These are phyloP conservation scores for Boletales sp. DNA, from an alignment of 768 basidiomycete genomes.

Conservation along the genomic window DNA sequence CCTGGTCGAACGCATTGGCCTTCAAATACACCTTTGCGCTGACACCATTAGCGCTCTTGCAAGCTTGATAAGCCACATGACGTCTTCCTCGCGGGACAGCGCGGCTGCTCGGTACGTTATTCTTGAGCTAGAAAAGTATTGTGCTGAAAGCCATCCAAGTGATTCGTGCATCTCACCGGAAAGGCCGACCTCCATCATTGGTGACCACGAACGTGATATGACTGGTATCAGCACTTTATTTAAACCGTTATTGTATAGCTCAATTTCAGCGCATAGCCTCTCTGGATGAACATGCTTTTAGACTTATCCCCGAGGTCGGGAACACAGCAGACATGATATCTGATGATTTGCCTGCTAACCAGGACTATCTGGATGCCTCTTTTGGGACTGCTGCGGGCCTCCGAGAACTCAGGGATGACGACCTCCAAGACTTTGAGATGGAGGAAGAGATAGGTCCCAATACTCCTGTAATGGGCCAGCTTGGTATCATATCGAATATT, in stretches of 20 bases:
- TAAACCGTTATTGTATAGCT: not conserved
- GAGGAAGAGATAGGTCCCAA: conserved; percentile 15
- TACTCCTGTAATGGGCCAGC: conserved; percentile 24
- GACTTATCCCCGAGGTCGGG: conserved; percentile 67
- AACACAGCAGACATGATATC: conserved; percentile 82
- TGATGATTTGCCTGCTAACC: conserved; percentile 88
- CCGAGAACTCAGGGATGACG: conserved; percentile 68
- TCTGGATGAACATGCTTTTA: conserved; percentile 82
- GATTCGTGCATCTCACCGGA: conserved; percentile 2
- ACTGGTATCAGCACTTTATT: conserved; percentile 22
- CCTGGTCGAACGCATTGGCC: conserved; percentile 45
- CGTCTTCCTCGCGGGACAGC: conserved; percentile 37
- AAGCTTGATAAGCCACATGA: conserved; percentile 52
- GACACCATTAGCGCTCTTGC: conserved; percentile 65
- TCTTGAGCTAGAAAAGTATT: not conserved
- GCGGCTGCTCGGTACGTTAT: conserved; percentile 25
- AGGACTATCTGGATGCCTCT: conserved; percentile 82
- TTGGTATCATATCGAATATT: conserved; percentile 52
- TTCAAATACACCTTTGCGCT: conserved; percentile 71
- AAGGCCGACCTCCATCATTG: conserved; percentile 4
- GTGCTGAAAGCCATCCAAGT: conserved; percentile 8
- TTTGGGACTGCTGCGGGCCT: conserved; percentile 77
- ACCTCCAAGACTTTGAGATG: conserved; percentile 61
- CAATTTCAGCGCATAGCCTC: conserved; percentile 44
- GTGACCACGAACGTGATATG: conserved; percentile 17